Evolutionary conservation across 1,284 basidiomycete genomes (phyloP).

Genomic region (Singerocomus rubriflavus): DNA sequence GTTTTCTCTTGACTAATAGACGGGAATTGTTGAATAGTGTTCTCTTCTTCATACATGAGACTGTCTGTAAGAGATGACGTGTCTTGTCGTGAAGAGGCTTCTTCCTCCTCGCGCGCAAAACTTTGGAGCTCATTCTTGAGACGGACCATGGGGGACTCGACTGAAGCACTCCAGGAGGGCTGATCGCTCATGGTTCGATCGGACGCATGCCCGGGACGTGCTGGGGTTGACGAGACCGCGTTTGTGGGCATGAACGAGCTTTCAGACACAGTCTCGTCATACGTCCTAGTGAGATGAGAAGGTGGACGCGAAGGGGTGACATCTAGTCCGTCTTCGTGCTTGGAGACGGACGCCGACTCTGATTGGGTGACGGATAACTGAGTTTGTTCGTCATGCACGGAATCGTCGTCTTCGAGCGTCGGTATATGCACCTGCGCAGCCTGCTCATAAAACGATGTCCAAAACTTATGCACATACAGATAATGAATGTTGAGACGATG

Average conservation of each 20-base stretch:
- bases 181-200: conserved; percentile 43
- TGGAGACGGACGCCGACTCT: conserved; percentile 15
- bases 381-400: conserved; percentile 48
- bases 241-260: conserved; percentile 68
- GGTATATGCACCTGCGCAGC: conserved; percentile 85
- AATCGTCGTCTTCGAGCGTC: conserved; percentile 62
- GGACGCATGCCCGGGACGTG: conserved; percentile 40
- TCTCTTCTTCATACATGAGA: conserved; percentile 35
- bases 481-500: background rate
- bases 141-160: conserved; percentile 75
- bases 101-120: conserved; percentile 41
- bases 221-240: conserved; percentile 73
- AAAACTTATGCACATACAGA: conserved; percentile 58
- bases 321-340: conserved; percentile 8
- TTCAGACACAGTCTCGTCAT: conserved; percentile 53
- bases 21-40: conserved; percentile 29
- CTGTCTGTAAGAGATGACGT: conserved; percentile 21
- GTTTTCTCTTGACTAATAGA: conserved; percentile 44
- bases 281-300: conserved; percentile 20
- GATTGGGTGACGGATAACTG: conserved; percentile 26
- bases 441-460: conserved; percentile 93
- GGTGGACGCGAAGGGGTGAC: conserved; percentile 21
- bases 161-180: conserved; percentile 63
- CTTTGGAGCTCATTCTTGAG: conserved; percentile 67
- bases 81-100: conserved; percentile 14